Percentiles rank a stretch among this genome's conserved stretches.
phyloP scores from a whole-genome alignment of 2,329 filamentous ascomycete genomes.

The Helotiales sp. region DNA sequence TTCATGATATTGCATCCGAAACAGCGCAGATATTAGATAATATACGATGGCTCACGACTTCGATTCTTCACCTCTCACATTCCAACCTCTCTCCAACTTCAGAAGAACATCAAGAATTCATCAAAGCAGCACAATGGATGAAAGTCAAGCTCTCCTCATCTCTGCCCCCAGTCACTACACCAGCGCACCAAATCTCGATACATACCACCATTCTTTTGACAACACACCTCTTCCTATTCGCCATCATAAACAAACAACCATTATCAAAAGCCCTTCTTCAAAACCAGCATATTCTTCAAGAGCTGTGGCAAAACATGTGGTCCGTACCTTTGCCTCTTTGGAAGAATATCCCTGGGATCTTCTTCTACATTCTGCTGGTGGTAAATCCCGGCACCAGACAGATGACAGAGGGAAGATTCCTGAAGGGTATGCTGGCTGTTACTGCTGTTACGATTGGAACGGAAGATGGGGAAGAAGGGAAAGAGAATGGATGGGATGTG shows the following conservation, averaged over 20 bases:
- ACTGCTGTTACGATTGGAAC: slow-evolving; percentile 32
- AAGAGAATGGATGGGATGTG: slow-evolving; percentile 24
- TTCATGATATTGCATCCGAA: slow-evolving; percentile 18
- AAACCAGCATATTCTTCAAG: slow-evolving; percentile 15
- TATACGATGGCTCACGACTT: slow-evolving; percentile 19
- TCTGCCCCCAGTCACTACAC: neutral
- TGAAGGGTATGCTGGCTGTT: slow-evolving; percentile 34
- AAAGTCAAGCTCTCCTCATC: slow-evolving; percentile 18
- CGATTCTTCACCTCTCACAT: neutral
- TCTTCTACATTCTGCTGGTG: slow-evolving; percentile 35
- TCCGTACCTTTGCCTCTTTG: slow-evolving; percentile 31
- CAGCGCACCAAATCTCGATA: slow-evolving; percentile 19
- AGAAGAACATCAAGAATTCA: slow-evolving; percentile 16
- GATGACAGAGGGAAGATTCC: slow-evolving; percentile 31
- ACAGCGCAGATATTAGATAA: slow-evolving; percentile 33
- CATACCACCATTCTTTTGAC: slow-evolving; percentile 29
- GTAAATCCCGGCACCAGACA: slow-evolving; percentile 28
- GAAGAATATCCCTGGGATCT: slow-evolving; percentile 36
- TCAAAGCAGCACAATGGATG: slow-evolving; percentile 29
- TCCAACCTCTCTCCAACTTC: neutral
- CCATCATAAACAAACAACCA: slow-evolving; percentile 29
- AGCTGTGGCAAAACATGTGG: slow-evolving; percentile 30
- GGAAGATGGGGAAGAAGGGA: slow-evolving; percentile 4
- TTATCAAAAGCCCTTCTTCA: slow-evolving; percentile 31
- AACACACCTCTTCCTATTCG: slow-evolving; percentile 30